These are phyloP conservation scores for Solanum megistacrolobum DNA, from an alignment of 257 asterid species.

Conservation along the genomic window DNA sequence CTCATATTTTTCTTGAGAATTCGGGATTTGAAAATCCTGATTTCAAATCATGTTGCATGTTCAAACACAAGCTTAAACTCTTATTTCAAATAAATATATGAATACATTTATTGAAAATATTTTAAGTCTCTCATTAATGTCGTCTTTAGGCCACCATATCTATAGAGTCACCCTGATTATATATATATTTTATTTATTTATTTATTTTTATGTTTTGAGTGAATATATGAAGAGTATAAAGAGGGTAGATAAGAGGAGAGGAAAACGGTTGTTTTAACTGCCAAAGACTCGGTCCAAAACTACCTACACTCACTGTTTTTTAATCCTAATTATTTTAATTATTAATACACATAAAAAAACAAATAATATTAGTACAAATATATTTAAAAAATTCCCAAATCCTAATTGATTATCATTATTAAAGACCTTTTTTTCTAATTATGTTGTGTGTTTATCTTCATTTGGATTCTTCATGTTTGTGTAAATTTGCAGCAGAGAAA, in stretches of 20 bases:
- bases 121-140: background rate
- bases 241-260: background rate
- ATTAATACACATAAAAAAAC: background rate
- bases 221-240: background rate
- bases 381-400: background rate
- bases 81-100: background rate
- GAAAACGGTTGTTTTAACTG: background rate
- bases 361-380: background rate
- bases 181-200: no score
- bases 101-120: no score
- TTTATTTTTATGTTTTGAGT: background rate
- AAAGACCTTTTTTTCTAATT: background rate
- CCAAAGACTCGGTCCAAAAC: background rate
- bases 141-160: background rate
- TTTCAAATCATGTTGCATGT: no score
- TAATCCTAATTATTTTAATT: background rate
- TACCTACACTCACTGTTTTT: background rate
- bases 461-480: background rate
- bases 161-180: background rate
- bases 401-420: background rate
- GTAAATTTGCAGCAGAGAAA: background rate
- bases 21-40: background rate
- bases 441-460: background rate
- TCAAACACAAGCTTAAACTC: no score
- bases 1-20: no score